Percentiles rank a stretch among this genome's conserved stretches.
phyloP scores from a whole-genome alignment of 2,329 filamentous ascomycete genomes.

The Pyricularia grisea region DNA sequence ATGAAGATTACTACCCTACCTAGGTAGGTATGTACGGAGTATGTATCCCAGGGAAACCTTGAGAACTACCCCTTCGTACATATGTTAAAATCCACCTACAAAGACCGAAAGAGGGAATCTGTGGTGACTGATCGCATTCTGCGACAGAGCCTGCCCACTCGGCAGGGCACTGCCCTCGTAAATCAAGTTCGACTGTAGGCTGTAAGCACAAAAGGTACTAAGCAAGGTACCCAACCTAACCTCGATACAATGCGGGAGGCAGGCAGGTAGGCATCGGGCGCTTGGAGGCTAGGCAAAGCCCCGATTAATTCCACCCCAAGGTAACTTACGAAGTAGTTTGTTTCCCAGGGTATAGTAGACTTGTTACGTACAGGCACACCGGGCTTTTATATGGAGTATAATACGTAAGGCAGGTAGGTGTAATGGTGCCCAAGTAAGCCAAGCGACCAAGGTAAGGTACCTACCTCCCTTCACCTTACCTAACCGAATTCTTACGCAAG shows the following conservation, averaged over 20 bases:
- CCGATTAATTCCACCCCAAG: background rate
- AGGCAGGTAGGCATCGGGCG: background rate
- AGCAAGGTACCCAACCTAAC: too few relatives aligned
- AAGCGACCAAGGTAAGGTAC: background rate
- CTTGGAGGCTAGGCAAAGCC: background rate
- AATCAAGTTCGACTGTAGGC: background rate
- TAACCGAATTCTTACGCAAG: background rate
- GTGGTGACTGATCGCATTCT: background rate
- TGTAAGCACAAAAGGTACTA: background rate
- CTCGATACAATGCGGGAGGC: background rate
- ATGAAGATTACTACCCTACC: background rate
- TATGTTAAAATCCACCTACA: background rate
- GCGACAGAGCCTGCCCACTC: background rate
- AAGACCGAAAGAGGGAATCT: background rate
- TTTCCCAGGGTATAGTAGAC: too few relatives aligned
- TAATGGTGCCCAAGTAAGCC: background rate
- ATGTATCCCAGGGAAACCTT: background rate
- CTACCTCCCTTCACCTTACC: background rate
- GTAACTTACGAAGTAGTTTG: too few relatives aligned
- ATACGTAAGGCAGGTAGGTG: too few relatives aligned
- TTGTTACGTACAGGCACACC: background rate
- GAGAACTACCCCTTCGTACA: background rate
- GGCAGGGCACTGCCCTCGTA: background rate
- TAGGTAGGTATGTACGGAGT: background rate
- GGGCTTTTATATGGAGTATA: background rate